Evolutionary conservation across 495 filamentous ascomycete species (phyloP).

Genomic region (Amniculicola lignicola): DNA sequence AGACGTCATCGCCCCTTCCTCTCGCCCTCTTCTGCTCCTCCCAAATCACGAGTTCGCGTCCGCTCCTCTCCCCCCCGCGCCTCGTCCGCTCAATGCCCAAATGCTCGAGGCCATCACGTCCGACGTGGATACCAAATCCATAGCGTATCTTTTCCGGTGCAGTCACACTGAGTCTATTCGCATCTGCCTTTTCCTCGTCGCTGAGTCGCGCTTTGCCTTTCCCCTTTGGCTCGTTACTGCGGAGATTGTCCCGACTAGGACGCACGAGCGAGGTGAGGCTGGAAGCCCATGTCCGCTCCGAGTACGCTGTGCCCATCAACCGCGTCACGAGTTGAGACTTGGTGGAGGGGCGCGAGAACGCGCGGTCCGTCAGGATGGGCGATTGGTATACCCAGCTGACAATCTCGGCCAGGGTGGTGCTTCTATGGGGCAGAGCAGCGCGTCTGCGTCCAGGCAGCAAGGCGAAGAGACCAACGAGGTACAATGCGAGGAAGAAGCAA

Average conservation of each 20-base stretch:
- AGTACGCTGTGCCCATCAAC: conserved; percentile 45
- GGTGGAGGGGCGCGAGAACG: conserved; percentile 58
- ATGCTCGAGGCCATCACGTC: conserved; percentile 61
- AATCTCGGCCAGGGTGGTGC: conserved; percentile 69
- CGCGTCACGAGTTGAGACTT: conserved; percentile 63
- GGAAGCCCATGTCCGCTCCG: conserved; percentile 20
- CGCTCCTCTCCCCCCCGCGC: conserved; percentile 43
- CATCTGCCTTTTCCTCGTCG: conserved; percentile 15
- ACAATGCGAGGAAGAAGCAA: conserved; percentile 62
- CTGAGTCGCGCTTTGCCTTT: conserved; percentile 35
- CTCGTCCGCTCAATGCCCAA: conserved; percentile 62
- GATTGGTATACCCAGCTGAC: conserved; percentile 70
- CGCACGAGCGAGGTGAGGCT: conserved; percentile 20
- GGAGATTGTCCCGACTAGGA: conserved; percentile 20
- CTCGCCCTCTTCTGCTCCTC: conserved; percentile 31
- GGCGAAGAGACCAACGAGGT: conserved; percentile 61
- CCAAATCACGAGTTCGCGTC: conserved; percentile 37
- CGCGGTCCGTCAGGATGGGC: conserved; percentile 62
- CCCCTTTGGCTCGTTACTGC: conserved; percentile 40
- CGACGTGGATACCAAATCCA: conserved; percentile 61
- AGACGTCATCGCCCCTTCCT: neutral
- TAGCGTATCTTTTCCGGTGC: conserved; percentile 46
- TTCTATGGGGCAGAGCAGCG: conserved; percentile 60
- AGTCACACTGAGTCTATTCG: conserved; percentile 8
- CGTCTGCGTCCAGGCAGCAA: conserved; percentile 57